phyloP scores from a whole-genome alignment of 768 basidiomycete species.

The Heimioporus sp. region DNA sequence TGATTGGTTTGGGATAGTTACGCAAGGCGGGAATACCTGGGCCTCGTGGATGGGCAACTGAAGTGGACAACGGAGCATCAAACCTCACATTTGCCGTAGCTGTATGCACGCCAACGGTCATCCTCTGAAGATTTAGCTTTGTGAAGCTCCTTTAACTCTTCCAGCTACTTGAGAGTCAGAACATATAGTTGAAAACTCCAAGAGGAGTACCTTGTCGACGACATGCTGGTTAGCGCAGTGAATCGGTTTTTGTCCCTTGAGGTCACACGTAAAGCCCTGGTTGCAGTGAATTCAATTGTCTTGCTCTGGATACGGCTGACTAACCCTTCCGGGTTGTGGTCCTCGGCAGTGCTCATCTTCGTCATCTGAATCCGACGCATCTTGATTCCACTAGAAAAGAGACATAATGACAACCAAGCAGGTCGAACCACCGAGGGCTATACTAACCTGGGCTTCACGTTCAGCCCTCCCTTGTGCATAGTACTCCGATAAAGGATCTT shows the following conservation, averaged over 20 bases:
- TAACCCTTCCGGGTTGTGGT: constrained; percentile 30
- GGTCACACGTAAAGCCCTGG: constrained; percentile 70
- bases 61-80: background rate
- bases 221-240: constrained; percentile 68
- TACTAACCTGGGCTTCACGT: constrained; percentile 41
- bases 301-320: background rate
- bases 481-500: constrained; percentile 64
- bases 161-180: constrained; percentile 42
- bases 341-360: constrained; percentile 20
- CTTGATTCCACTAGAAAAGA: constrained; percentile 30
- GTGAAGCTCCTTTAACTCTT: constrained; percentile 65
- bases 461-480: constrained; percentile 57
- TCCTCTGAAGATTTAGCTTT: constrained; percentile 56
- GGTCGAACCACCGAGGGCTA: background rate
- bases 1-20: constrained; percentile 56
- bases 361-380: constrained; percentile 36
- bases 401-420: background rate
- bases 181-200: background rate
- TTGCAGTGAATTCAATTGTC: background rate
- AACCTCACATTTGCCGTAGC: constrained; percentile 62
- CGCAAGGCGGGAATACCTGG: constrained; percentile 60
- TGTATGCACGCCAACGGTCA: constrained; percentile 65
- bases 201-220: constrained; percentile 57
- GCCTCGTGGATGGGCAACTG: constrained; percentile 2
- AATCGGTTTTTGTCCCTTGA: constrained; percentile 33